Evolutionary conservation across 345 rosid genomes (phyloP), one percentile per base, ranked within the genome.

Genomic region (Erucastrum elatum): DNA sequence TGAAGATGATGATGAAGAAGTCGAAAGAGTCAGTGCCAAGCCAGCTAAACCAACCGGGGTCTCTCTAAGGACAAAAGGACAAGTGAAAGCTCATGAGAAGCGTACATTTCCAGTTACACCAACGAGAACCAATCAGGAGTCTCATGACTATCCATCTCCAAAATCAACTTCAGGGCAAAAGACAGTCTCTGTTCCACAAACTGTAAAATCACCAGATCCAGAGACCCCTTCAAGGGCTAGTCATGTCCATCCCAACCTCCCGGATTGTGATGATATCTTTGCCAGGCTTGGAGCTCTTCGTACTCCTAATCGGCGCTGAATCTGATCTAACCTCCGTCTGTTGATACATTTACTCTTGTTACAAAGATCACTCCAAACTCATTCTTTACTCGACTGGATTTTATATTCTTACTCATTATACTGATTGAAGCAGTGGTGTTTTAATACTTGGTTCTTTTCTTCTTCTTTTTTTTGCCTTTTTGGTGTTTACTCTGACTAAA

Each of bases 231-330:
- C 80, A 44, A 80, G 29, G 58, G 86, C 90, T 29, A 83, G 86
- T 74, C 97, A 91, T 73, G 89, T 92, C 72, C 98, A 94, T 75
- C 98, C 98, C 10, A 94, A 94, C 72, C 98, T 92, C 76, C 97
- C 97, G 0, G 98, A 94, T 39, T 88, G 75, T 46, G 97, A 94
- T 8, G 60, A 82, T 44, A 53, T 94, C 12, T 66, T 86, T 13
- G 91, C 97, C 25, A 85, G 77, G 63, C 77, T 92, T 2, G 86
- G 86, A 71, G 81, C 93, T 58, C 84, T 87, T 30, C 85, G 91
- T 56, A 15, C 31, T 75, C 64, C 69, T 34, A 75, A 46, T 33
- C 77, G 77, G 11, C 80, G 80, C 33, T 81, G 66, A 81, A 46
- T 27, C n/a, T 64, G 9, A 59, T 46, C 56, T 21, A 56, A 3